Conservation (phyloP, 1,139 yeast species). For the Protomyces gravidus region DNA sequence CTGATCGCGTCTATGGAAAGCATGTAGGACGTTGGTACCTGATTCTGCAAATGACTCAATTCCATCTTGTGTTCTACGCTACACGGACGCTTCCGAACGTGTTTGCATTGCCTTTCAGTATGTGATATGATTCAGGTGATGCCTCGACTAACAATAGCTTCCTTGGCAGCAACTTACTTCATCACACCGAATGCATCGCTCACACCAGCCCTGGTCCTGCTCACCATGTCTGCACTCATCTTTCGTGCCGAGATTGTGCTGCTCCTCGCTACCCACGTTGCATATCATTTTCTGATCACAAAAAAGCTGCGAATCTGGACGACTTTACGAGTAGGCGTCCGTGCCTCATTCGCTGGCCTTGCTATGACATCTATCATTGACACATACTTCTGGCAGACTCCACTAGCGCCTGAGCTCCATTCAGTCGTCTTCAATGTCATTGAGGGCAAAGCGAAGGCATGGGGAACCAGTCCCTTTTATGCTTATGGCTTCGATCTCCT, state of each 20-base stretch:
- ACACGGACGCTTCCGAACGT: slow-evolving; percentile 84
- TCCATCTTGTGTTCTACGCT: slow-evolving; percentile 72
- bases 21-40: slow-evolving; percentile 51
- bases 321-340: slow-evolving; percentile 45
- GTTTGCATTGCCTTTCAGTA: slow-evolving; percentile 71
- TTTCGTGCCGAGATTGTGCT: slow-evolving; percentile 71
- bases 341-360: slow-evolving; percentile 58
- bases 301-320: slow-evolving; percentile 43
- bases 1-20: slow-evolving; percentile 33
- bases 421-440: slow-evolving; percentile 71
- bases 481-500: slow-evolving; percentile 55
- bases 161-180: slow-evolving; percentile 29
- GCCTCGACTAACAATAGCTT: slow-evolving; percentile 42
- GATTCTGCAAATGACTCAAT: slow-evolving; percentile 59
- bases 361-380: slow-evolving; percentile 54
- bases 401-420: slow-evolving; percentile 63
- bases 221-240: slow-evolving; percentile 62
- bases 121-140: slow-evolving; percentile 47
- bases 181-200: slow-evolving; percentile 27
- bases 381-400: slow-evolving; percentile 67
- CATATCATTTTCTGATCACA: slow-evolving; percentile 43
- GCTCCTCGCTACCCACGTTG: slow-evolving; percentile 49
- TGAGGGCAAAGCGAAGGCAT: slow-evolving; percentile 62
- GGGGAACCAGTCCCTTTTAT: slow-evolving; percentile 54
- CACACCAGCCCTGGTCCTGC: slow-evolving; percentile 49